Base-by-base conservation (phyloP, 2,329 filamentous ascomycete species). In the Thyridium curvatum region DNA sequence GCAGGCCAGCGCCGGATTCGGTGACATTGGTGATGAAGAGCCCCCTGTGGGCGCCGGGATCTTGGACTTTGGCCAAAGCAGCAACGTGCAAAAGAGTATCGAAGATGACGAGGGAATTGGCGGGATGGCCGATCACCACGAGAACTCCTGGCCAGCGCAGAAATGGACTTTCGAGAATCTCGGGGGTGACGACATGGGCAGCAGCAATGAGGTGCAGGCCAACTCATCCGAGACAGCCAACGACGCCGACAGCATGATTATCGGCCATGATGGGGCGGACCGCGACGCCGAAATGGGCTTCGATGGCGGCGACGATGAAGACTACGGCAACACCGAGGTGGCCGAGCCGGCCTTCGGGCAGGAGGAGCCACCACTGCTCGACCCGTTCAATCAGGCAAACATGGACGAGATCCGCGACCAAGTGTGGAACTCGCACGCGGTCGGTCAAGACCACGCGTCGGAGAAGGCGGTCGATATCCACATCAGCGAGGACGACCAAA, bases 391-490 rank as follows among this genome's bases (percentile, higher is more conserved):
- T n/a, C 49, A 50, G 38, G 38, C 44, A 30, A 38, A 35, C 34
- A 45, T 54, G 38, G 46, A 49, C 30, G 50, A 56, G 34, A 61
- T 64, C 32, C 55, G 59, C 40, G 49, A 48, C 10, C 50, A 52
- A 12, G 46, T 56, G 4, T 66, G 62, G 64, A 56, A 61, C 35
- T 58, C 62, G 15, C 52, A 60, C 10, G 49, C 56, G 4, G 55
- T 50, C 18, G 41, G 31, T 5, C 36, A 32, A 5, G 64, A 65
- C 18, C 51, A 49, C 18, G 55, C 54, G 37, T 69, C 64, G 12
- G 66, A 68, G 26, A 66, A 69, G 31, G 69, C 71, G 7, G 56
- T 69, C 8, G 71, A 74, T 51, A 74, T 73, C 33, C 68, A 71
- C 43, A 50, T 73, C 15, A 67, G 68, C 31, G 65, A 65, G 34